Evolutionary conservation across 2,329 filamentous ascomycete species (phyloP), one percentile per base, ranked within the genome.

Genomic region (Cladosporium sp.): DNA sequence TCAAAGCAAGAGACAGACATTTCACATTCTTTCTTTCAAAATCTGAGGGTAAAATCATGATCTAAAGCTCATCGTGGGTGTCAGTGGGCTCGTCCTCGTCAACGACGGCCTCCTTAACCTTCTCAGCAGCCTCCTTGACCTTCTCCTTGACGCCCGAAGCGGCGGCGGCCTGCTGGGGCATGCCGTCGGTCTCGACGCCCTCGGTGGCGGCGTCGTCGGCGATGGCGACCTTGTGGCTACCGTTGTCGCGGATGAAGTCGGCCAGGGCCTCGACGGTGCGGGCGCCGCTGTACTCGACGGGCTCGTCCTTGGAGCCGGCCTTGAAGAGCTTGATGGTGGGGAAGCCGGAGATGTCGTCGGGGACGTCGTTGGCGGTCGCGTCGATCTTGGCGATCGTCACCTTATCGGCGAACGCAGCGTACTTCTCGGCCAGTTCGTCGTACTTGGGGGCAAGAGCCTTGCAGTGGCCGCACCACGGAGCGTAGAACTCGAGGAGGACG

Each of bases 261-360:
- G 88, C 85, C 56, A 98, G 82, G 70, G 97, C 93, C 77, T 95
- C 89, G 53, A 96, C 77, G 52, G 89, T 93, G 67, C 93, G 89
- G 60, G 85, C 82, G 64, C 93, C 93, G 60, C 79, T 81, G 82
- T 96, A 98, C 64, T 89, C 89, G 58, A 96, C 73, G 55, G 93
- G 88, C 62, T 83, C 77, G 67, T 81, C 79, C 84, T 98, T 98
- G 74, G 81, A 80, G 66, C 90, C 91, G 64, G 93, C 93, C 59
- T 89, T 83, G 86, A 84, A 98, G 62, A 98, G 83, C 83, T 97
- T 97, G 82, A 98, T 96, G 72, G 93, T 98, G 54, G 93, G 93
- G 86, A 98, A 98, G 59, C 93, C 93, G 73, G 89, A 83, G 68
- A 98, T 89, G 77, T 95, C 89, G 73, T 97, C 92, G 54, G 93